These are phyloP conservation scores for Penicillium silybi DNA, from an alignment of 495 filamentous ascomycete genomes.

Conservation along the genomic window DNA sequence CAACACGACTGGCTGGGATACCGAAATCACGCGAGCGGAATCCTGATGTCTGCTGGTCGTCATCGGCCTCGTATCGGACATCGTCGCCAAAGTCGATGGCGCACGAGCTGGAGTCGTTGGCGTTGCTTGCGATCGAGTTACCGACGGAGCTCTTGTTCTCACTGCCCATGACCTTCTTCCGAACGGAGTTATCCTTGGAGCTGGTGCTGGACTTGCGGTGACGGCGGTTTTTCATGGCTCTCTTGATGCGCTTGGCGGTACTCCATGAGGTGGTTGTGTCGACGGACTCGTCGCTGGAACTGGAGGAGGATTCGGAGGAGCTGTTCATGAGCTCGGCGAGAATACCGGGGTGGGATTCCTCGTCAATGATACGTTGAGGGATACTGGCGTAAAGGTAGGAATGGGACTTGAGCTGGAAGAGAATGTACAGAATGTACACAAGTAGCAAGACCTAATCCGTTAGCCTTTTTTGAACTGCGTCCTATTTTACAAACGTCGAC, in stretches of 20 bases:
- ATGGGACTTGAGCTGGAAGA: slow-evolving; percentile 91
- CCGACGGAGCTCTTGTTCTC: slow-evolving; percentile 23
- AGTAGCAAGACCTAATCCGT: slow-evolving; percentile 61
- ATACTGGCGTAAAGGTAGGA: slow-evolving; percentile 88
- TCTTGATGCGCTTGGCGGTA: slow-evolving; percentile 68
- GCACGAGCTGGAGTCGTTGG: slow-evolving; percentile 35
- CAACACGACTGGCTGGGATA: slow-evolving; percentile 6
- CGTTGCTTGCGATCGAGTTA: slow-evolving; percentile 29
- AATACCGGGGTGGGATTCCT: slow-evolving; percentile 79
- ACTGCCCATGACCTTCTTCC: slow-evolving; percentile 23
- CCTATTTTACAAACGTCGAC: slow-evolving; percentile 24
- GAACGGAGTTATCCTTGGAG: slow-evolving; percentile 52
- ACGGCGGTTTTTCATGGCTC: slow-evolving; percentile 62
- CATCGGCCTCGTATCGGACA: slow-evolving; percentile 27
- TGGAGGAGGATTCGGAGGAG: slow-evolving; percentile 58
- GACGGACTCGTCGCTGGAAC: slow-evolving; percentile 63
- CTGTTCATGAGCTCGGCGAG: slow-evolving; percentile 75
- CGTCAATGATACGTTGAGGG: slow-evolving; percentile 83
- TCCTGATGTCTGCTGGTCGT: slow-evolving; percentile 16
- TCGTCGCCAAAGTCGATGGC: slow-evolving; percentile 36
- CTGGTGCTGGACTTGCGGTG: slow-evolving; percentile 71
- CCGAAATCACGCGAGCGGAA: slow-evolving; percentile 36
- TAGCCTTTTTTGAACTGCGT: background rate
- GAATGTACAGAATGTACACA: slow-evolving; percentile 78
- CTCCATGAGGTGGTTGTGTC: slow-evolving; percentile 65